Conservation (phyloP, 306 rosid genomes). For the Quercus suber region DNA sequence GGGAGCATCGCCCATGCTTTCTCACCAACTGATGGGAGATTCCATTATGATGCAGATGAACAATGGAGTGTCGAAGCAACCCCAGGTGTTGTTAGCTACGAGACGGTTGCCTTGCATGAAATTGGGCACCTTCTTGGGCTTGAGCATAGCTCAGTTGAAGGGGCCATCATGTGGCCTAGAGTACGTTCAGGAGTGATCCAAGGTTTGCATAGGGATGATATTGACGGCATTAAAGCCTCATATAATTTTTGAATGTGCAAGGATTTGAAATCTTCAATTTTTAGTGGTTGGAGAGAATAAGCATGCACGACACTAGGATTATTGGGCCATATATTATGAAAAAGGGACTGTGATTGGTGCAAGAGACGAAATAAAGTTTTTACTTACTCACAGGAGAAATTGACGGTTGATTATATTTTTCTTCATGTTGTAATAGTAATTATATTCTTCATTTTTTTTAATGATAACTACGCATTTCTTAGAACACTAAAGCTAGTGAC, state of each 20-base stretch:
- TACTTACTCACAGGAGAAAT: too few species aligned
- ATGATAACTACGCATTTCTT: too few species aligned
- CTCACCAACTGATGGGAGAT: background rate
- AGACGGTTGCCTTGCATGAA: background rate
- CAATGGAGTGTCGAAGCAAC: background rate
- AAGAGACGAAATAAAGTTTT: too few species aligned
- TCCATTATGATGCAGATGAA: background rate
- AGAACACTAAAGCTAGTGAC: too few species aligned
- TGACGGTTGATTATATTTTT: too few species aligned
- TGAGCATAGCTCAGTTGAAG: background rate
- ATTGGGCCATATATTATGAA: too few species aligned
- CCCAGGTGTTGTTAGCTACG: background rate
- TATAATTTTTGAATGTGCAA: background rate
- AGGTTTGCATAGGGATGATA: background rate
- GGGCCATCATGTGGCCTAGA: background rate
- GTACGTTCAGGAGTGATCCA: background rate
- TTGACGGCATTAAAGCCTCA: background rate
- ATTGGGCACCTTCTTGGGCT: background rate
- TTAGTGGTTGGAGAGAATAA: background rate
- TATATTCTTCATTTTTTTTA: too few species aligned
- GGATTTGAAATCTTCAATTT: background rate
- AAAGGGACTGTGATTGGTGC: too few species aligned
- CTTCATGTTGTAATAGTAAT: too few species aligned
- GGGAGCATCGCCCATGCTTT: background rate
- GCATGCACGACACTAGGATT: too few species aligned